phyloP scores from a whole-genome alignment of 306 rosid species.

The Cyclanthera cordifolia region DNA sequence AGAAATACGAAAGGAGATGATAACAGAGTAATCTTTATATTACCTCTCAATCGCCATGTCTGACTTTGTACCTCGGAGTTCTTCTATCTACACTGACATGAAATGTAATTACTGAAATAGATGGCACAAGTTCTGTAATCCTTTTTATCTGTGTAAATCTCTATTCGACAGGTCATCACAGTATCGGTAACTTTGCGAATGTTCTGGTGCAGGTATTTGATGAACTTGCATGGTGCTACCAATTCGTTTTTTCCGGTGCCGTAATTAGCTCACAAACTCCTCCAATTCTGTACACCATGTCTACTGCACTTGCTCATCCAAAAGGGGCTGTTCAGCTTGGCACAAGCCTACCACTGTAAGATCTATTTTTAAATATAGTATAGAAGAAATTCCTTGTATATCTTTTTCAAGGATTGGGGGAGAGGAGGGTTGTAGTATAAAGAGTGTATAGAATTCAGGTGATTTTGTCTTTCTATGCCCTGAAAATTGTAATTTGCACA shows the following conservation, averaged over 20 bases:
- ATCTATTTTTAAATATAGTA: background rate
- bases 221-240: background rate
- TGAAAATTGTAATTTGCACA: background rate
- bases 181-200: background rate
- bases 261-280: background rate
- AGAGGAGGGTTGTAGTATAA: background rate
- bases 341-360: background rate
- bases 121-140: background rate
- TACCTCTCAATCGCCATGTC: background rate
- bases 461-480: background rate
- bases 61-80: background rate
- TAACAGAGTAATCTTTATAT: conserved; percentile 14
- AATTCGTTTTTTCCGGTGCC: background rate
- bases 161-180: background rate
- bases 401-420: background rate
- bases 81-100: background rate
- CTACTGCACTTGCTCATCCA: background rate
- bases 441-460: background rate
- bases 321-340: background rate
- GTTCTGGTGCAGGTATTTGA: background rate
- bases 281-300: background rate
- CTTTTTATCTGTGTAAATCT: background rate
- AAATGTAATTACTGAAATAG: background rate
- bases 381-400: background rate
- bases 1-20: conserved; percentile 55